phyloP scores from a whole-genome alignment of 2,329 filamentous ascomycete species.

The Botryotinia globosa region DNA sequence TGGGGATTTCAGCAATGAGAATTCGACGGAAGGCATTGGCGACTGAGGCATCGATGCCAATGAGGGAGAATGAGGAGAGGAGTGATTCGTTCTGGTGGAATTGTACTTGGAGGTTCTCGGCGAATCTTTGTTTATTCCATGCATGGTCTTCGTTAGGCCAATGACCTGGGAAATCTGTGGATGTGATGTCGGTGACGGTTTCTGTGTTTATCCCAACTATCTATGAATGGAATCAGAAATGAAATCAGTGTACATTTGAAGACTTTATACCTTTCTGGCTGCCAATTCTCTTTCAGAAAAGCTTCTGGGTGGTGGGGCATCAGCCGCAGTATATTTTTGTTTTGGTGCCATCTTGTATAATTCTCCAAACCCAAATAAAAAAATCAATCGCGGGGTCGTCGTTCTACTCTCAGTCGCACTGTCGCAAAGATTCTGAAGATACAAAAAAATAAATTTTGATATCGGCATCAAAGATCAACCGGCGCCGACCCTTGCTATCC shows the following conservation, averaged over 20 bases:
- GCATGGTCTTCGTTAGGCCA: slow-evolving; percentile 83
- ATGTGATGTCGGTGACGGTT: slow-evolving; percentile 83
- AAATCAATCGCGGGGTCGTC: slow-evolving; percentile 7
- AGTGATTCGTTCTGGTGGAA: slow-evolving; percentile 80
- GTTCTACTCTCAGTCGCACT: neutral
- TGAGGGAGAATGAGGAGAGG: slow-evolving; percentile 83
- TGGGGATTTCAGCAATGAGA: slow-evolving; percentile 89
- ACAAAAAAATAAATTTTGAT: slow-evolving; percentile 22
- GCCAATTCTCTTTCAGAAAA: slow-evolving; percentile 52
- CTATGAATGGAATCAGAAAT: slow-evolving; percentile 45
- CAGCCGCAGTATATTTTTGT: slow-evolving; percentile 5
- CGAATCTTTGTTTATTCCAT: slow-evolving; percentile 75
- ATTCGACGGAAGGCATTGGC: slow-evolving; percentile 98
- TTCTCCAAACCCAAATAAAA: slow-evolving; percentile 32
- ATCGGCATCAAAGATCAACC: slow-evolving; percentile 18
- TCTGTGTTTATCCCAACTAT: slow-evolving; percentile 85
- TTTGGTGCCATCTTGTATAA: slow-evolving; percentile 16
- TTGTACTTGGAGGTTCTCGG: slow-evolving; percentile 65
- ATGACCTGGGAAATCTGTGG: slow-evolving; percentile 89
- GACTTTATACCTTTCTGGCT: slow-evolving; percentile 53
- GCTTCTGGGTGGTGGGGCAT: neutral
- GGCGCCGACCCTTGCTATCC: slow-evolving; percentile 11
- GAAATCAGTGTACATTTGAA: neutral
- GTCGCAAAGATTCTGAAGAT: slow-evolving; percentile 17
- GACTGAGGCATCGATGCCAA: slow-evolving; percentile 87